phyloP scores from a whole-genome alignment of 306 rosid genomes.

The Lathyrus tuberosus region DNA sequence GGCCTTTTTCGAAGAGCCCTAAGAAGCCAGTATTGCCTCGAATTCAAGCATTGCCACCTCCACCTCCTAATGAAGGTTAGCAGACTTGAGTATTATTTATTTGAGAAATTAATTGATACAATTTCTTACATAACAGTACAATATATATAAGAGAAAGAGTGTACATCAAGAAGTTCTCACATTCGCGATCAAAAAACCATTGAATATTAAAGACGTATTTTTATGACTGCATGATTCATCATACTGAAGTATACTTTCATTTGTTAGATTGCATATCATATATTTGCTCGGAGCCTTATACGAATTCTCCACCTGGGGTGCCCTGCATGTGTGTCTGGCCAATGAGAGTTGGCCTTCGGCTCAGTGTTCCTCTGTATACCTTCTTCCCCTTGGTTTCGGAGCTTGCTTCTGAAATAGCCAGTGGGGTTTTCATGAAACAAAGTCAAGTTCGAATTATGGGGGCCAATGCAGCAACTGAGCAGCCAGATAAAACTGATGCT shows the following conservation, averaged over 20 bases:
- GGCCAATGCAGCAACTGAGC: constrained; percentile 76
- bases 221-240: constrained; percentile 31
- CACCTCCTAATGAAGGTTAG: constrained; percentile 94
- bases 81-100: not conserved
- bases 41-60: constrained; percentile 77
- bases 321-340: constrained; percentile 90
- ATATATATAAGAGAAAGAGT: constrained; percentile 7
- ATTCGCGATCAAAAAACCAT: not conserved
- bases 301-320: constrained; percentile 90
- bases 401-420: constrained; percentile 80
- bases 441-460: constrained; percentile 96
- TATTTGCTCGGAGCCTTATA: constrained; percentile 70
- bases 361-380: constrained; percentile 75
- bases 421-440: constrained; percentile 76
- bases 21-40: constrained; percentile 58
- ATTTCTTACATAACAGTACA: not conserved
- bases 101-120: constrained; percentile 8
- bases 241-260: constrained; percentile 33
- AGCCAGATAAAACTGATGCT: constrained; percentile 72
- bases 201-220: constrained; percentile 13
- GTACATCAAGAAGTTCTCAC: not conserved
- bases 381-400: constrained; percentile 96
- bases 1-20: constrained; percentile 51
- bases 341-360: constrained; percentile 85
- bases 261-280: constrained; percentile 71